These are phyloP conservation scores for Aspergillus pseudonomiae DNA, from an alignment of 2,329 filamentous ascomycete genomes.

Conservation along the genomic window DNA sequence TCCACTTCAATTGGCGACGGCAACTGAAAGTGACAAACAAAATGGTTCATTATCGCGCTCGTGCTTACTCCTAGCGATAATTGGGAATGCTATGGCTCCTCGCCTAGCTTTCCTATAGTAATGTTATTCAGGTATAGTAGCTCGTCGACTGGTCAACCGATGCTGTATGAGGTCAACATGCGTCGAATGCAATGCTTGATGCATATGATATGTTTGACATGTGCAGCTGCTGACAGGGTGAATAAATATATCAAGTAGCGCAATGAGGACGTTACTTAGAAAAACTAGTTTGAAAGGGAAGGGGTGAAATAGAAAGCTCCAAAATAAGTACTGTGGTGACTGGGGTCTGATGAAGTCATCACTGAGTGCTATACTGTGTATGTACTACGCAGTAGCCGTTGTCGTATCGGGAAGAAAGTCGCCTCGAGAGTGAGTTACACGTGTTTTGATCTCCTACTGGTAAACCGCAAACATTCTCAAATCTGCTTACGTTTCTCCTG, in stretches of 20 bases:
- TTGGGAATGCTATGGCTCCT: not conserved
- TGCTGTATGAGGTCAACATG: constrained; percentile 4
- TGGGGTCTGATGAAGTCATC: not conserved
- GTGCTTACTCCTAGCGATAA: not conserved
- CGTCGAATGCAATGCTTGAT: not conserved
- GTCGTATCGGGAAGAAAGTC: not conserved
- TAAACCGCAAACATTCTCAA: not conserved
- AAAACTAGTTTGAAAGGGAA: not conserved
- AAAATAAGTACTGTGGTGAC: not conserved
- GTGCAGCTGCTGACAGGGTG: not conserved
- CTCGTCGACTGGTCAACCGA: not conserved
- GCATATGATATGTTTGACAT: not conserved
- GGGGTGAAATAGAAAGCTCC: not conserved
- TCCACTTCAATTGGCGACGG: not conserved
- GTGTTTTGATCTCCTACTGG: not conserved
- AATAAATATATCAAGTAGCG: not conserved
- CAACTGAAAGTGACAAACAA: not conserved
- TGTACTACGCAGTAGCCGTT: not conserved
- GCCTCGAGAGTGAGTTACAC: not conserved
- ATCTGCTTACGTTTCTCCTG: not conserved
- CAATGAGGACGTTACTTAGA: not conserved
- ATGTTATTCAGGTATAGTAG: not conserved
- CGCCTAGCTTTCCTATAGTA: constrained; percentile 7
- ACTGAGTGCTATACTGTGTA: too few species aligned
- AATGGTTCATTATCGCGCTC: not conserved